Base-by-base conservation (phyloP, 139 green algal genomes). In the Gonium pectorale region DNA sequence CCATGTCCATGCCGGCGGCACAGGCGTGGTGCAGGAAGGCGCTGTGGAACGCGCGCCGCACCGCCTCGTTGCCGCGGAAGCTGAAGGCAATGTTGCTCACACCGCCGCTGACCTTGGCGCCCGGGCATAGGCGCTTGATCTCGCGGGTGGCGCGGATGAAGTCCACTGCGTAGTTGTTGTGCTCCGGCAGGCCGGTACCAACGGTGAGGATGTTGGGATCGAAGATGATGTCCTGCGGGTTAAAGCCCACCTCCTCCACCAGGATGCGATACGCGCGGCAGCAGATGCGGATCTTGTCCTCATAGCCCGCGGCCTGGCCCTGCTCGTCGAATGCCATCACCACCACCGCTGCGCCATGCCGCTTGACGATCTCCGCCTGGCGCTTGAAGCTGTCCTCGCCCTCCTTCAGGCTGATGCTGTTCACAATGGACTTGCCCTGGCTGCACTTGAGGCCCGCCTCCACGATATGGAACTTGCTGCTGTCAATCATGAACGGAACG, bases 81-180 rank as follows among this genome's bases (percentile, higher is more conserved):
- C 92, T 96, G 91, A 99, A 99, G 40, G 97, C 97, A 52, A 99
- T 96, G 95, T 99, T 99, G 80, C 95, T 98, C 63, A 99, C 97
- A 43, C 97, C 97, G 24, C 97, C 97, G 67, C 90, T 96, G 89
- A 99, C 97, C 92, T 99, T 99, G 86, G 69, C 90, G 38, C 96
- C 96, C 0, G 97, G 97, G 92, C 97, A 99, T 38, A 97, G 21
- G 0, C 93, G 91, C 95, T 99, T 99, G 91, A 99, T 99, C 87
- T 98, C 93, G 37, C 89, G 77, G 2, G 93, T 97, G 17, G 97
- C 97, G 5, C 88, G 85, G 91, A 99, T 97, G 92, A 99, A 99
- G 93, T 99, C 97, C 31, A 99, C 96, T 0, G 94, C 97, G 81
- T 99, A 99, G 94, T 99, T 99, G 95, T 98, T 98, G 94, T 99